Evolutionary conservation across 768 basidiomycete species (phyloP), one percentile per base, ranked within the genome.

Genomic region (Lactarius quietus): DNA sequence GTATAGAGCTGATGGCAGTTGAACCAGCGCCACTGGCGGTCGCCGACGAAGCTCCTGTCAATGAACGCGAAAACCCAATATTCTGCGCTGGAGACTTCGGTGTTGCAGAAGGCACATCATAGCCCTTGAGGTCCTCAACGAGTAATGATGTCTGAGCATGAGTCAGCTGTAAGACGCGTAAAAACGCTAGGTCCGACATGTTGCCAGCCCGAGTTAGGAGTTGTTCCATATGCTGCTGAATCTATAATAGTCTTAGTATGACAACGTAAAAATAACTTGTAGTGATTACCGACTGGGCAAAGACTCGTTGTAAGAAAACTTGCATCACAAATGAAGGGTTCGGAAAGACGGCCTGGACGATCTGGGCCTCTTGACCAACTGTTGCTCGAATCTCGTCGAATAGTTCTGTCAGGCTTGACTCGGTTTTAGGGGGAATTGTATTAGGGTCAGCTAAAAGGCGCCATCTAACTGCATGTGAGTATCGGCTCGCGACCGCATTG

Each of bases 281-380:
- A 67, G 31, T 6, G 3, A 91, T 70, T 75, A 95, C 95, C 55
- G 94, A 93, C 80, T 98, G 97, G 2, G 95, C 96, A 77, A 99
- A 99, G 1, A 99, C 93, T 38, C 97, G 83, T 72, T 98, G 97
- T 48, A 99, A 75, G 76, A 99, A 98, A 18, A 98, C 95, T 74
- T 97, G 94, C 93, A 98, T 95, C 4, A 99, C 97, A 18, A 93
- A 85, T 20, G 90, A 86, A 10, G 97, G 96, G 70, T 96, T 94
- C 1, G 97, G 97, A 75, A 99, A 99, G 15, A 99, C 97, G 3
- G 95, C 96, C 74, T 97, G 95, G 33, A 99, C 95, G 59, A 99
- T 99, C 73, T 98, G 94, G 0, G 93, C 90, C 76, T 99, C 97
- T 62, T 96, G 95, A 38, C 89, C 92, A 28, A 98, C 94, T 0